A percentile compares a stretch with the other conserved stretches of the same genome.
phyloP scores from a whole-genome alignment of 352 stramenopile genomes.

The Thraustochytrium sp. region DNA sequence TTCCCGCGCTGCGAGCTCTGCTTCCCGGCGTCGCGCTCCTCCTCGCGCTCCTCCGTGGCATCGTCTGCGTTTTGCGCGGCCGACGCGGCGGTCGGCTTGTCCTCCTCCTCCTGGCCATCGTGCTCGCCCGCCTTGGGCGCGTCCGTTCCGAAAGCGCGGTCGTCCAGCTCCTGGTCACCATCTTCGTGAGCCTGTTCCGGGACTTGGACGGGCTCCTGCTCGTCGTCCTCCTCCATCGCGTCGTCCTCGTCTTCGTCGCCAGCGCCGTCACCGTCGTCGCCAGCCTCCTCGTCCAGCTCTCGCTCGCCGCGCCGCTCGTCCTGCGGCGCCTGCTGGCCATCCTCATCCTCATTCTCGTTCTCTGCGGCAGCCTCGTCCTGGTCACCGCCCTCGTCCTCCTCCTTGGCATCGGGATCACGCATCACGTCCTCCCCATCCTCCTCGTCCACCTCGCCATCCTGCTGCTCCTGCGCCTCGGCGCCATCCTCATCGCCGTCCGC shows the following conservation, averaged over 20 bases:
- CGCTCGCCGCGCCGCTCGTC: conserved; percentile 53
- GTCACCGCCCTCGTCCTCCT: conserved; percentile 59
- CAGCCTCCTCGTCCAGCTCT: conserved; percentile 54
- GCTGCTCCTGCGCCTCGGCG: conserved; percentile 42
- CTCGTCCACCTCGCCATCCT: conserved; percentile 56
- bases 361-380: no score
- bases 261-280: conserved; percentile 53
- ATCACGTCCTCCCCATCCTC: conserved; percentile 52
- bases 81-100: conserved; percentile 48
- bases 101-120: conserved; percentile 47
- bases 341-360: conserved; percentile 56
- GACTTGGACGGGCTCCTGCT: conserved; percentile 51
- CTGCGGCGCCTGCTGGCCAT: conserved; percentile 53
- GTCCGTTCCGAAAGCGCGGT: conserved; percentile 49
- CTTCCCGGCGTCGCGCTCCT: conserved; percentile 10
- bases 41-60: not conserved
- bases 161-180: conserved; percentile 45
- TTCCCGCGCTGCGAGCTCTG: conserved; percentile 26
- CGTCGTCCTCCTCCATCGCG: conserved; percentile 51
- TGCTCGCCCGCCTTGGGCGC: conserved; percentile 53
- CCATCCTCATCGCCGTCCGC: conserved; percentile 40
- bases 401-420: conserved; percentile 54
- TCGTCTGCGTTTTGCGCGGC: not conserved
- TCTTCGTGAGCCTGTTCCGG: conserved; percentile 32
- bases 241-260: conserved; percentile 64